Evolutionary conservation across 192 early-diverging fungal species (phyloP).

Genomic region (Dissophora globulifera): DNA sequence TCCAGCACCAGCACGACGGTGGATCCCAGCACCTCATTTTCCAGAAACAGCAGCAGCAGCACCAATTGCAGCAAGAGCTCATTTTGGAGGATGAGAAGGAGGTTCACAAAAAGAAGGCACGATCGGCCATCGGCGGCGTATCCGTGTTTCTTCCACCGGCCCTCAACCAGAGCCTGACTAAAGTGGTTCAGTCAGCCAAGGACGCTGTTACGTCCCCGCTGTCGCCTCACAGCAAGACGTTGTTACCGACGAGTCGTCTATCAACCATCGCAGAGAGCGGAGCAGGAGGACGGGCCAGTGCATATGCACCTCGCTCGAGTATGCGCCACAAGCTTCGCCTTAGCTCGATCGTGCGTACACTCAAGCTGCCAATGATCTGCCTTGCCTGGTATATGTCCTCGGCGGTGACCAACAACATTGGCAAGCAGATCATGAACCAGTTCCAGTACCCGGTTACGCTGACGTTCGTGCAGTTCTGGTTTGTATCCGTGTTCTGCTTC

Average conservation of each 20-base stretch:
- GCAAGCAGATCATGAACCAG: slow-evolving; percentile 81
- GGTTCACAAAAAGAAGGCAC: slow-evolving; percentile 38
- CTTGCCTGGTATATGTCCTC: slow-evolving; percentile 85
- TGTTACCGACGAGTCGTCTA: slow-evolving; percentile 5
- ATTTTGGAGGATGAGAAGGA: slow-evolving; percentile 28
- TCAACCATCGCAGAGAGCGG: slow-evolving; percentile 8
- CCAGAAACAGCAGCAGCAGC: slow-evolving; percentile 19
- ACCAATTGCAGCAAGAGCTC: slow-evolving; percentile 17
- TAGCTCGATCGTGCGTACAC: slow-evolving; percentile 1
- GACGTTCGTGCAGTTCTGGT: slow-evolving; percentile 85
- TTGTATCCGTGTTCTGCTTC: slow-evolving; percentile 75
- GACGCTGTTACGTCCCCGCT: slow-evolving; percentile 19
- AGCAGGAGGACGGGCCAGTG: slow-evolving; percentile 1
- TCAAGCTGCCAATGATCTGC: slow-evolving; percentile 56
- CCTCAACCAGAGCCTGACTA: slow-evolving; percentile 27
- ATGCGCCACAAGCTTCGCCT: slow-evolving; percentile 1
- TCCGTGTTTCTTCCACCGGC: slow-evolving; percentile 30
- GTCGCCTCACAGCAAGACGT: slow-evolving; percentile 17
- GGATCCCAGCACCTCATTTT: no score
- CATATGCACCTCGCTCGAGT: slow-evolving; percentile 20
- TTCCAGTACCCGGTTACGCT: slow-evolving; percentile 86
- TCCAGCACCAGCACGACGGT: slow-evolving; percentile 20
- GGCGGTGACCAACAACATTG: slow-evolving; percentile 86
- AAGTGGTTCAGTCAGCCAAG: slow-evolving; percentile 43
- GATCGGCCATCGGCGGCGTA: slow-evolving; percentile 23